Percentiles rank a stretch among this genome's conserved stretches.
These are phyloP conservation scores for Talaromyces trachyspermus DNA, from an alignment of 495 filamentous ascomycete species.

Conservation along the genomic window DNA sequence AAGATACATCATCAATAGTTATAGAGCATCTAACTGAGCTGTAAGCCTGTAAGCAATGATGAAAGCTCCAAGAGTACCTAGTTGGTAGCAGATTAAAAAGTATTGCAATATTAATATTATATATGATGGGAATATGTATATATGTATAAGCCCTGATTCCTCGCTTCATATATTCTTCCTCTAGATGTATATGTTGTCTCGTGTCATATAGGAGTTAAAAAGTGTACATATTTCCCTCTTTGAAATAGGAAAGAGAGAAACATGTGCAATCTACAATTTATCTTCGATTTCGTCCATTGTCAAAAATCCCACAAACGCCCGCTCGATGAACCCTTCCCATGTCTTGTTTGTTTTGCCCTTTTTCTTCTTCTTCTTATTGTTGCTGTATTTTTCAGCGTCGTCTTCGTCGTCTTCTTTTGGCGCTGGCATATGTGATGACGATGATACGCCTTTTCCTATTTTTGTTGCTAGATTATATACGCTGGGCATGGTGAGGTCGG, in stretches of 20 bases:
- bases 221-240: not conserved
- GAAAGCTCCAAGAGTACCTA: no score
- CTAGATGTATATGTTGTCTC: not conserved
- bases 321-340: conserved; percentile 70
- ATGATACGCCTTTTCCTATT: conserved; percentile 53
- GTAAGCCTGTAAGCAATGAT: no score
- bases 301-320: conserved; percentile 73
- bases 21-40: no score
- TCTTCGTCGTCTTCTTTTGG: conserved; percentile 14
- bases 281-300: conserved; percentile 51
- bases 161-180: no score
- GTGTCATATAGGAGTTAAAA: not conserved
- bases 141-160: no score
- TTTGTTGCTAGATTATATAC: conserved; percentile 69
- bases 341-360: conserved; percentile 40
- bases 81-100: not conserved
- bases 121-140: not conserved
- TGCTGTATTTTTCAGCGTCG: conserved; percentile 12
- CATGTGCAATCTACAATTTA: conserved; percentile 1
- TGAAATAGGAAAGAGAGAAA: not conserved
- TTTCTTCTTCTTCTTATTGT: conserved; percentile 3
- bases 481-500: conserved; percentile 79
- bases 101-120: not conserved
- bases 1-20: no score
- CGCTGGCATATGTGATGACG: conserved; percentile 13